phyloP scores from a whole-genome alignment of 495 filamentous ascomycete species.

The Penicillium odoratum region DNA sequence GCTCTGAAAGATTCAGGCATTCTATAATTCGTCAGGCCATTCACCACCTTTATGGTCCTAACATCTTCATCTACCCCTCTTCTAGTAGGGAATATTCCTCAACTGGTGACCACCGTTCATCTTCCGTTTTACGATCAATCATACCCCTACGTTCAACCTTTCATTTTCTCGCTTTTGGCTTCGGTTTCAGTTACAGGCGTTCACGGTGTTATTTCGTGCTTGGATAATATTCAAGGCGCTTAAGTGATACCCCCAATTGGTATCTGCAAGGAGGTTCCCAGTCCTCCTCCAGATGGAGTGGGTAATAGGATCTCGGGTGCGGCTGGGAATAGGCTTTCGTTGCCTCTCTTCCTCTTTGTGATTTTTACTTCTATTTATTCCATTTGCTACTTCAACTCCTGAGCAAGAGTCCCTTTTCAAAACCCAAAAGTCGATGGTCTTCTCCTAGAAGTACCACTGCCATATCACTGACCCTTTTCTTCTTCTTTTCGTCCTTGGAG shows the following conservation, averaged over 20 bases:
- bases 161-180: slow-evolving; percentile 21
- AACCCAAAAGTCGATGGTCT: slow-evolving; percentile 10
- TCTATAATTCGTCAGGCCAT: slow-evolving; percentile 49
- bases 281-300: slow-evolving; percentile 6
- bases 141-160: slow-evolving; percentile 16
- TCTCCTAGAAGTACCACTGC: not conserved
- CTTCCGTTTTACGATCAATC: slow-evolving; percentile 21
- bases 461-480: not conserved
- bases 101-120: not conserved
- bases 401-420: slow-evolving; percentile 7
- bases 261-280: slow-evolving; percentile 17
- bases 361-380: not conserved
- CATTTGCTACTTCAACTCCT: slow-evolving; percentile 9
- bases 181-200: slow-evolving; percentile 40
- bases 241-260: slow-evolving; percentile 25
- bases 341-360: not conserved
- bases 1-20: slow-evolving; percentile 97
- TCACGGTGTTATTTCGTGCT: slow-evolving; percentile 28
- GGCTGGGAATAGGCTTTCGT: not conserved
- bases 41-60: not conserved
- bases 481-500: not conserved
- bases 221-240: slow-evolving; percentile 35
- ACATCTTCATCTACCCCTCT: slow-evolving; percentile 10
- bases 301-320: slow-evolving; percentile 3
- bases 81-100: slow-evolving; percentile 8